Percentiles rank a stretch among this genome's conserved stretches.
These are phyloP conservation scores for Rhizopus stolonifer DNA, from an alignment of 371 early-diverging fungal species.

Conservation along the genomic window DNA sequence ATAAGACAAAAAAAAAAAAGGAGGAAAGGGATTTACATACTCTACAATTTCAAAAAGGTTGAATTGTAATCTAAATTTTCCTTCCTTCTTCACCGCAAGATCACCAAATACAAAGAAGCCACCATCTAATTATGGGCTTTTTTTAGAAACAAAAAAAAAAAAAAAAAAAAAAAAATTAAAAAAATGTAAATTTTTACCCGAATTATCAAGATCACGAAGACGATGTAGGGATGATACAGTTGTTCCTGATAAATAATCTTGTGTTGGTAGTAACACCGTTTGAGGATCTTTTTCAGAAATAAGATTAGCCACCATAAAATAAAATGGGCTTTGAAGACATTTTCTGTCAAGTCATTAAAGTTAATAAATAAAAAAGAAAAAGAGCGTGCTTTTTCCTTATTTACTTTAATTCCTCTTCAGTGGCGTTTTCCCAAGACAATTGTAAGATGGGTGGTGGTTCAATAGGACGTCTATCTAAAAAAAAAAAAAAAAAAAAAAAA, in stretches of 20 bases:
- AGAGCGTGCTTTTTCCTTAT: constrained; percentile 12
- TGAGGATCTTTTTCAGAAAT: constrained; percentile 19
- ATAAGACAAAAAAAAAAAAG: background rate
- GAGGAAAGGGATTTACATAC: constrained; percentile 47
- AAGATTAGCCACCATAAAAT: constrained; percentile 43
- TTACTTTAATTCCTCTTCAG: constrained; percentile 42
- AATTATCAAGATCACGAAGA: constrained; percentile 45
- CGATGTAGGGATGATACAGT: constrained; percentile 48
- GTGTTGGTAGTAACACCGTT: constrained; percentile 17
- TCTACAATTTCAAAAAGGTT: constrained; percentile 84
- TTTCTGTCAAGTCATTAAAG: constrained; percentile 20
- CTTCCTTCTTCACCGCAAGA: constrained; percentile 86
- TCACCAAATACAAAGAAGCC: constrained; percentile 97
- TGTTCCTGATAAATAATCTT: constrained; percentile 42
- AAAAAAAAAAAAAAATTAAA: background rate
- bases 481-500: background rate
- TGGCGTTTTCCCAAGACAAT: constrained; percentile 32
- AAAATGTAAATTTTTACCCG: constrained; percentile 19
- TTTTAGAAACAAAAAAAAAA: background rate
- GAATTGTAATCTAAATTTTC: constrained; percentile 83
- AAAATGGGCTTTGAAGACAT: constrained; percentile 52
- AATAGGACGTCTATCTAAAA: constrained; percentile 40
- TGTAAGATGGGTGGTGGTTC: constrained; percentile 53
- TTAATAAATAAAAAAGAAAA: background rate
- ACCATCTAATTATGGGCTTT: constrained; percentile 57